phyloP scores from a whole-genome alignment of 345 rosid genomes.

The Salix brachista region DNA sequence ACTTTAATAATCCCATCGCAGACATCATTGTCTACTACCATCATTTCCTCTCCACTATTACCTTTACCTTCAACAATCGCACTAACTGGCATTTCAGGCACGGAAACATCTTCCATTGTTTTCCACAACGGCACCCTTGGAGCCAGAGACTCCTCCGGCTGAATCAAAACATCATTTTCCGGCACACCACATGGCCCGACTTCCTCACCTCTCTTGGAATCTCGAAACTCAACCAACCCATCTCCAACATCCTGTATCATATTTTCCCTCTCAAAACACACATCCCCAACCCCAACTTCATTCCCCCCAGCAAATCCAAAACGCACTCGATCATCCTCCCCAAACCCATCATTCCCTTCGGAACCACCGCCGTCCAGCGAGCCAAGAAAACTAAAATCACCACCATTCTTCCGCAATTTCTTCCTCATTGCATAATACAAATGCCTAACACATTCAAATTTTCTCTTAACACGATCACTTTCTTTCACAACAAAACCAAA shows the following conservation, averaged over 20 bases:
- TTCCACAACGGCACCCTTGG: slow-evolving; percentile 39
- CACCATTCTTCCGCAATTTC: neutral
- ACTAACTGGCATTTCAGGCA: slow-evolving; percentile 33
- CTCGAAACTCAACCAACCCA: neutral
- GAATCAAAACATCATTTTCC: slow-evolving; percentile 8
- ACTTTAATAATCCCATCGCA: slow-evolving; percentile 16
- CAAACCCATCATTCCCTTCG: neutral
- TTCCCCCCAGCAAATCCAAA: neutral
- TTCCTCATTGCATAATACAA: slow-evolving; percentile 14
- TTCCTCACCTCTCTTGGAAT: neutral
- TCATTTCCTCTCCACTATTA: slow-evolving; percentile 10
- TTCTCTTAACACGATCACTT: slow-evolving; percentile 54
- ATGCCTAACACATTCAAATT: slow-evolving; percentile 41
- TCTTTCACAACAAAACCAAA: slow-evolving; percentile 45
- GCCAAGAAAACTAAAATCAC: neutral
- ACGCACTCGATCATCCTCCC: neutral
- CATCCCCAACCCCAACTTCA: neutral
- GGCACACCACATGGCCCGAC: neutral
- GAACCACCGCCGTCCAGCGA: neutral
- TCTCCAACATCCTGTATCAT: neutral
- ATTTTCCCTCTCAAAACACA: neutral
- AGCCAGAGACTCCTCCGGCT: slow-evolving; percentile 20
- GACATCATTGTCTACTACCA: neutral
- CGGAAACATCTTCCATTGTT: slow-evolving; percentile 34
- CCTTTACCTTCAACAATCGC: slow-evolving; percentile 22